These are phyloP conservation scores for Inga leiocalycina DNA, from an alignment of 306 rosid species.

Conservation along the genomic window DNA sequence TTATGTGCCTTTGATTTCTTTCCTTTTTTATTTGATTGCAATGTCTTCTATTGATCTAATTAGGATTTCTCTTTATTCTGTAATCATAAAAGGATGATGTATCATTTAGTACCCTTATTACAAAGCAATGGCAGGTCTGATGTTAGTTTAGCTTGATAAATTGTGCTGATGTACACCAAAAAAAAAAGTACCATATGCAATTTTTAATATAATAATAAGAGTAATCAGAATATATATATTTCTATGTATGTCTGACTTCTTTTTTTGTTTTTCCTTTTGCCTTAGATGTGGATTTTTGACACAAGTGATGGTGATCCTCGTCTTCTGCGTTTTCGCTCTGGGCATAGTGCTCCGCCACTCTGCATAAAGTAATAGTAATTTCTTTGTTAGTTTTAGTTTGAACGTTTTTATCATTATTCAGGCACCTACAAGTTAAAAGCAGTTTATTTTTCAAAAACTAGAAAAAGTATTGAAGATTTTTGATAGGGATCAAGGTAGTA, in stretches of 20 bases:
- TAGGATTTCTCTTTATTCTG: not conserved
- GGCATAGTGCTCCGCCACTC: constrained; percentile 96
- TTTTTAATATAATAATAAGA: not conserved
- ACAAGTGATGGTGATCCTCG: constrained; percentile 94
- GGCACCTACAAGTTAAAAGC: not conserved
- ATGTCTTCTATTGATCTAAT: not conserved
- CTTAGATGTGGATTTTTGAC: constrained; percentile 96
- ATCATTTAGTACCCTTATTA: not conserved
- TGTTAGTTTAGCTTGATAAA: too few relatives aligned
- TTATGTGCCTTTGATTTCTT: not conserved
- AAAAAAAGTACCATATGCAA: not conserved
- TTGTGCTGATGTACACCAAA: too few relatives aligned
- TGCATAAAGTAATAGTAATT: constrained; percentile 76
- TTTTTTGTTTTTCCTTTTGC: not conserved
- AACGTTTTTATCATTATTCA: not conserved
- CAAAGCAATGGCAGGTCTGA: too few relatives aligned
- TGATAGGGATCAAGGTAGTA: too few relatives aligned
- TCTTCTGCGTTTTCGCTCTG: constrained; percentile 84
- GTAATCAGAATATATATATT: too few relatives aligned
- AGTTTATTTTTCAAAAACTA: not conserved
- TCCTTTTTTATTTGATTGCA: not conserved
- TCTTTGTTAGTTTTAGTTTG: constrained; percentile 28
- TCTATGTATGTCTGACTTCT: not conserved
- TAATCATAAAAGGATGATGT: not conserved
- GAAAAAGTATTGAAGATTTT: not conserved